Percentiles rank a stretch among this genome's conserved stretches.
phyloP scores from a whole-genome alignment of 345 rosid species.

The Trapa bicornis region DNA sequence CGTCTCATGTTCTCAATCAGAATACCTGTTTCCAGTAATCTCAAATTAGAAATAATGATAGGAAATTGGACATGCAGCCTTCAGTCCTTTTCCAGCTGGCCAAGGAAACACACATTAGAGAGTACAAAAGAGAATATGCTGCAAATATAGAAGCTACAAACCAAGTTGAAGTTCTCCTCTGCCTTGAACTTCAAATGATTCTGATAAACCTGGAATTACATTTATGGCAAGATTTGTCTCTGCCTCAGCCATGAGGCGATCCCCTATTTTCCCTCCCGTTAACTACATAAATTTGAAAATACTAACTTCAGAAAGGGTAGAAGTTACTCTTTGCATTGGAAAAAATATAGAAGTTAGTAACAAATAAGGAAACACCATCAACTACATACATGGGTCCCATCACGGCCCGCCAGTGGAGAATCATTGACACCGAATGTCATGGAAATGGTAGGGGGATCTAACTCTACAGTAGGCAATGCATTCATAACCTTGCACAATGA shows the following conservation, averaged over 20 bases:
- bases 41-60: not conserved
- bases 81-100: not conserved
- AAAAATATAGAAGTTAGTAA: not conserved
- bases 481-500: constrained; percentile 40
- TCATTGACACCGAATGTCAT: constrained; percentile 98
- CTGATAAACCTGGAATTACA: constrained; percentile 77
- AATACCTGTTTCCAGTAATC: constrained; percentile 46
- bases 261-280: constrained; percentile 89
- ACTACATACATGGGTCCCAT: constrained; percentile 73
- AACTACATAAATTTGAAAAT: constrained; percentile 25
- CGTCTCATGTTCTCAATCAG: constrained; percentile 98
- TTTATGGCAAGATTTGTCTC: constrained; percentile 98
- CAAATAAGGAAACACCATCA: constrained; percentile 4
- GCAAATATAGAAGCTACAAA: constrained; percentile 22
- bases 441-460: constrained; percentile 98
- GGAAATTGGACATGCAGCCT: not conserved
- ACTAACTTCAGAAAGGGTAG: not conserved
- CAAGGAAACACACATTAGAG: not conserved
- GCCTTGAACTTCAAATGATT: constrained; percentile 91
- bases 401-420: constrained; percentile 95
- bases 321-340: not conserved
- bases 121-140: not conserved
- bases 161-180: constrained; percentile 99
- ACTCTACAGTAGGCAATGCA: constrained; percentile 70
- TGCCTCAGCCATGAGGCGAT: constrained; percentile 80